Evolutionary conservation across 805 yeast genomes (phyloP).

Genomic region (Saturnispora besseyi): DNA sequence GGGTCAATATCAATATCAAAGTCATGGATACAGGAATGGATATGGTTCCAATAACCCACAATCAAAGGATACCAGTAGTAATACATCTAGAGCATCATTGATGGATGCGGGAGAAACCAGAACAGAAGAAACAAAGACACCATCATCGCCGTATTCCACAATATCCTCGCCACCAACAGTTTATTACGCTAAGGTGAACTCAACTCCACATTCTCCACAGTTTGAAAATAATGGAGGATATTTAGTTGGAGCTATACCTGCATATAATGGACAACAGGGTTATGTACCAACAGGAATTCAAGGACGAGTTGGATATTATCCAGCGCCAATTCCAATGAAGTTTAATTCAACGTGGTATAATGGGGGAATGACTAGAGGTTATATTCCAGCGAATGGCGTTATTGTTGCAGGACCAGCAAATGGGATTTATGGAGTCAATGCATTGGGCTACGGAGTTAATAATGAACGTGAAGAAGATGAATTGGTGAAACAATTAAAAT

Average conservation of each 20-base stretch:
- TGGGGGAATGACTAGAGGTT: neutral
- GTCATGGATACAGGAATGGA: neutral
- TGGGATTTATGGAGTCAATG: neutral
- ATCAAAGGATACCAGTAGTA: neutral
- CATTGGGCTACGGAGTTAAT: slow-evolving; percentile 8
- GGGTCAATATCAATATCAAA: neutral
- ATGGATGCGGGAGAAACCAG: neutral
- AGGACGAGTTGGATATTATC: neutral
- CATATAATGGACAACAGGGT: neutral
- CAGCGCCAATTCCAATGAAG: neutral
- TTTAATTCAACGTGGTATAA: neutral
- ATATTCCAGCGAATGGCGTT: neutral
- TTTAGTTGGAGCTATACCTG: neutral
- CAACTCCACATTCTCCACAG: neutral
- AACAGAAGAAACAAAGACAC: neutral
- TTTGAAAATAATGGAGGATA: neutral
- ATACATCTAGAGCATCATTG: neutral
- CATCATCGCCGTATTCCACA: neutral
- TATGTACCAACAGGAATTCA: neutral
- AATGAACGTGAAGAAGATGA: neutral
- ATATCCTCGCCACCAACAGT: neutral
- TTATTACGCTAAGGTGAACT: neutral
- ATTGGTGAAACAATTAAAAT: slow-evolving; percentile 54
- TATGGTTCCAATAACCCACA: neutral
- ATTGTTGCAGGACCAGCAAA: neutral